Evolutionary conservation across 2,329 filamentous ascomycete species (phyloP), one percentile per base, ranked within the genome.

Genomic region (Metarhizium guizhouense): DNA sequence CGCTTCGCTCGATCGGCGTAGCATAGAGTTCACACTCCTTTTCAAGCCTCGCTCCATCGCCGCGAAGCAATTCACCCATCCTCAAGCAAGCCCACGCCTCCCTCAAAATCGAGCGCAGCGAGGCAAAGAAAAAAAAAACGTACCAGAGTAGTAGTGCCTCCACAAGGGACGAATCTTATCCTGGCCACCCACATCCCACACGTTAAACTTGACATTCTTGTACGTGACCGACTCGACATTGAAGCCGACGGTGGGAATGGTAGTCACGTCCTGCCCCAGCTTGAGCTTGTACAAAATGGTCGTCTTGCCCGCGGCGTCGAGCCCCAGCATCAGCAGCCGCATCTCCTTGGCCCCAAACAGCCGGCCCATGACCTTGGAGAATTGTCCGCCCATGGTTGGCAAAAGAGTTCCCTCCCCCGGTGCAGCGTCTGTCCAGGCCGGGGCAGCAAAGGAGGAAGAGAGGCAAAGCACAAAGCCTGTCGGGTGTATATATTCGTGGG

Each of bases 311-410:
- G 94, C 94, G 63, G 94, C 94, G 76, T 99, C 94, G 66, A 97
- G 84, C 66, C 94, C 94, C 65, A 99, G 82, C 94, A 99, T 99
- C 70, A 97, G 80, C 72, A 99, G 86, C 68, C 93, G 88, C 91
- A 97, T 96, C 79, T 97, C 93, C 81, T 96, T 96, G 64, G 93
- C 95, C 76, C 93, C 93, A 80, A 96, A 97, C 80, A 97, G 90
- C 85, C 95, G 96, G 76, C 90, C 89, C 86, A 96, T 92, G 77
- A 96, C 86, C 79, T 95, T 96, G 67, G 90, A 95, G 73, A 96
- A 81, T 75, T 90, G 87, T 69, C 87, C 88, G 77, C 93, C 93
- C 93, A 97, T 97, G 64, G 72, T 87, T 25, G 25, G 25, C 25
- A 25, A 25, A 25, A 25, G 4, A 25, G 25, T 25, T 4, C 25